Conservation (phyloP, 2,329 filamentous ascomycete species). For the Penicillium verrucosum region DNA sequence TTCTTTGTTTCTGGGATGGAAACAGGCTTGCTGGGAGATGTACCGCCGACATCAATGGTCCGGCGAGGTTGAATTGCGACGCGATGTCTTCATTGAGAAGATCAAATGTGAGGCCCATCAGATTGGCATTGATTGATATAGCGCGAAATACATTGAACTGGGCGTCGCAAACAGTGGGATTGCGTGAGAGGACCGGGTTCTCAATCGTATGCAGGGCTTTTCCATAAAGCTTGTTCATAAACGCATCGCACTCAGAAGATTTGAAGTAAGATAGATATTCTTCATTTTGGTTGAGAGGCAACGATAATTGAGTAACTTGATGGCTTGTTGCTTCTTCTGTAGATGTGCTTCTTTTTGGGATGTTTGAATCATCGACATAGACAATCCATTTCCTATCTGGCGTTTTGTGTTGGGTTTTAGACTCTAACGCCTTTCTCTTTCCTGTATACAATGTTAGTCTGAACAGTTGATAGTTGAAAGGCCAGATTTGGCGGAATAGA, state of each 20-base stretch:
- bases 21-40: slow-evolving; percentile 16
- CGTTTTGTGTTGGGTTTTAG: neutral
- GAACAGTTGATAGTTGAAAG: neutral
- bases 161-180: neutral
- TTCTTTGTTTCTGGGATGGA: slow-evolving; percentile 14
- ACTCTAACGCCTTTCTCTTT: slow-evolving; percentile 11
- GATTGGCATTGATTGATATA: slow-evolving; percentile 13
- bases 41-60: slow-evolving; percentile 4
- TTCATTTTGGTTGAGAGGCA: no score
- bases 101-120: slow-evolving; percentile 14
- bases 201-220: neutral
- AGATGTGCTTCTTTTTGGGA: neutral
- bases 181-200: neutral
- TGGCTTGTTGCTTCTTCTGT: neutral
- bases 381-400: slow-evolving; percentile 13
- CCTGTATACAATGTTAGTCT: slow-evolving; percentile 3
- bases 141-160: slow-evolving; percentile 15
- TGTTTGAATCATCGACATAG: slow-evolving; percentile 10
- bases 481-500: neutral
- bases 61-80: slow-evolving; percentile 17
- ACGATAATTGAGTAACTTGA: neutral
- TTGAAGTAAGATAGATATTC: no score
- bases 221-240: neutral
- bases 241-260: no score
- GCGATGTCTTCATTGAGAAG: slow-evolving; percentile 17